phyloP scores from a whole-genome alignment of 1,139 yeast genomes.

The Kodamaea sp. region DNA sequence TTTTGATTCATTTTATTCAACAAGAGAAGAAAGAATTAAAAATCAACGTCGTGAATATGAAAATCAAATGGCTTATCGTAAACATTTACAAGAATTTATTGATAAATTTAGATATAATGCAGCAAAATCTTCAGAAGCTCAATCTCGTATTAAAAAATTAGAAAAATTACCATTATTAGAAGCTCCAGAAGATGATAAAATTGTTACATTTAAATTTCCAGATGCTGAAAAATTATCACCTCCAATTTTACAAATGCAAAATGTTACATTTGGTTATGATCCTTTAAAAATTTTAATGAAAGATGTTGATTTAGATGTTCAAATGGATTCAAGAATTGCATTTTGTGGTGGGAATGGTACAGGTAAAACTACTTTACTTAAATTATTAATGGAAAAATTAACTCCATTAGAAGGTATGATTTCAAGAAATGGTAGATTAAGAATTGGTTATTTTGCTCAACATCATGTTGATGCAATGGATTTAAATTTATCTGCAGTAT shows the following conservation, averaged over 20 bases:
- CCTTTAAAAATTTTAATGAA: conserved; percentile 59
- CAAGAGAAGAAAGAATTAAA: conserved; percentile 93
- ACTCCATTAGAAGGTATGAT: conserved; percentile 73
- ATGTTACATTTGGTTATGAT: conserved; percentile 80
- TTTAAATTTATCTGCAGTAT: conserved; percentile 77
- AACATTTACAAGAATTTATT: conserved; percentile 88
- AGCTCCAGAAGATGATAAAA: conserved; percentile 91
- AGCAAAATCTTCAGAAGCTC: conserved; percentile 96
- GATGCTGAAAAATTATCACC: conserved; percentile 93
- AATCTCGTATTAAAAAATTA: conserved; percentile 91
- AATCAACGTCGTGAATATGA: conserved; percentile 93
- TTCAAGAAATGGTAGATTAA: conserved; percentile 74
- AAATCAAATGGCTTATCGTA: conserved; percentile 92
- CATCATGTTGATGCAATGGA: conserved; percentile 99
- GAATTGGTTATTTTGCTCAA: conserved; percentile 98
- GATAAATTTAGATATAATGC: conserved; percentile 97
- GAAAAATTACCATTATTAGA: conserved; percentile 91
- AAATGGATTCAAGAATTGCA: conserved; percentile 92
- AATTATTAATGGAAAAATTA: conserved; percentile 74
- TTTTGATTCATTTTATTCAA: conserved; percentile 87
- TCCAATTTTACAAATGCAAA: conserved; percentile 85
- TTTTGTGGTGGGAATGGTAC: conserved; percentile 99
- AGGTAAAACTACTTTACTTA: conserved; percentile 93
- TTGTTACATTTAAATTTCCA: conserved; percentile 84
- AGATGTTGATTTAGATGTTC: conserved; percentile 85